Percentiles rank a stretch among this genome's conserved stretches.
These are phyloP conservation scores for Naganishia onofrii DNA, from an alignment of 768 basidiomycete genomes.

Conservation along the genomic window DNA sequence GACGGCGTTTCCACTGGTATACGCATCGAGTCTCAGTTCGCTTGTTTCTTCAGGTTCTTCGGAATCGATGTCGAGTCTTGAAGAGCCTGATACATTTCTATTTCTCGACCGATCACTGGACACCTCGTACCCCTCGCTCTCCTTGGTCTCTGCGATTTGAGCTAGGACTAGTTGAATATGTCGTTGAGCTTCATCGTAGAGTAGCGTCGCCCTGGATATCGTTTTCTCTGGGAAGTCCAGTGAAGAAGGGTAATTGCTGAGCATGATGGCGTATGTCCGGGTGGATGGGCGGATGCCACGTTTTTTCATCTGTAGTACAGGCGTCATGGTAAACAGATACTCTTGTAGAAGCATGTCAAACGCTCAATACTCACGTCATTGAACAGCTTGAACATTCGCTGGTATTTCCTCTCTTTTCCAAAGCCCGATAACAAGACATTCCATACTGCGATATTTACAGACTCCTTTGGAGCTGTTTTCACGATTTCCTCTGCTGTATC, in stretches of 20 bases:
- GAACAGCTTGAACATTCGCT: slow-evolving; percentile 43
- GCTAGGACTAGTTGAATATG: not conserved
- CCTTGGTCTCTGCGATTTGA: slow-evolving; percentile 13
- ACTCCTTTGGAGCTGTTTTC: slow-evolving; percentile 28
- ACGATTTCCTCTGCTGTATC: slow-evolving; percentile 32
- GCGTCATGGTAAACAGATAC: not conserved
- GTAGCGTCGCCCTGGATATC: slow-evolving; percentile 16
- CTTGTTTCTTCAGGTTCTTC: not conserved
- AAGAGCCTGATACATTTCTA: not conserved
- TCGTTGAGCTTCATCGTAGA: slow-evolving; percentile 28
- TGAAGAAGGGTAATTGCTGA: slow-evolving; percentile 39
- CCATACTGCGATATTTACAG: slow-evolving; percentile 44
- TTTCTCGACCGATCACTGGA: not conserved
- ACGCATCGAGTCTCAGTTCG: slow-evolving; percentile 4
- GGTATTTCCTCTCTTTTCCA: slow-evolving; percentile 38
- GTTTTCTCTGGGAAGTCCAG: slow-evolving; percentile 15
- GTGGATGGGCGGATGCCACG: slow-evolving; percentile 43
- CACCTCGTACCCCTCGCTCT: slow-evolving; percentile 12
- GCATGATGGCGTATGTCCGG: slow-evolving; percentile 42
- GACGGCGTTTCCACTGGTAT: slow-evolving; percentile 27
- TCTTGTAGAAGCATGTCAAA: not conserved
- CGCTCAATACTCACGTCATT: slow-evolving; percentile 46
- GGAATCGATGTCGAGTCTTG: not conserved
- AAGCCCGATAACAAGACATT: slow-evolving; percentile 43
- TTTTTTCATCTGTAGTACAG: slow-evolving; percentile 51